Evolutionary conservation across 2,329 filamentous ascomycete genomes (phyloP).

Genomic region (Fusarium euwallaceae): DNA sequence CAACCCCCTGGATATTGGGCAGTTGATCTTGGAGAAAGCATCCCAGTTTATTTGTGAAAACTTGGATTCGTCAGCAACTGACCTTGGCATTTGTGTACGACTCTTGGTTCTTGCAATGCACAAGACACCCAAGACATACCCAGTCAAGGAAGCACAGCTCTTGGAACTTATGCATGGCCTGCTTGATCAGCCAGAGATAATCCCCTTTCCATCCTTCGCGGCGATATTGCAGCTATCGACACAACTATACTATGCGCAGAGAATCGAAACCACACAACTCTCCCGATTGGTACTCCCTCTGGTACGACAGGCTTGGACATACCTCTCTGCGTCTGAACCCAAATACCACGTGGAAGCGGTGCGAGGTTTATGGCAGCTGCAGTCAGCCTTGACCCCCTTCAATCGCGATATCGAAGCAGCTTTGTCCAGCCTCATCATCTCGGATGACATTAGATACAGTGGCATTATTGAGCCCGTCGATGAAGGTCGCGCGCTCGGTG

Average conservation of each 20-base stretch:
- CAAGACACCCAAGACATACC: slow-evolving; percentile 62
- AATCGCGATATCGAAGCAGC: slow-evolving; percentile 85
- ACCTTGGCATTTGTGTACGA: slow-evolving; percentile 69
- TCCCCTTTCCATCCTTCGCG: slow-evolving; percentile 69
- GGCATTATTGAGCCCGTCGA: slow-evolving; percentile 62
- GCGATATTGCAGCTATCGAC: slow-evolving; percentile 70
- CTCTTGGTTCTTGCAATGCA: slow-evolving; percentile 70
- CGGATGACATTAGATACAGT: slow-evolving; percentile 51
- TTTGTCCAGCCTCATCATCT: slow-evolving; percentile 77
- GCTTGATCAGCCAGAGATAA: slow-evolving; percentile 53
- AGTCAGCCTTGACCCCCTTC: slow-evolving; percentile 75
- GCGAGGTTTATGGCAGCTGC: slow-evolving; percentile 86
- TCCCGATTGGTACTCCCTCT: slow-evolving; percentile 76
- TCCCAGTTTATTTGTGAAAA: slow-evolving; percentile 63
- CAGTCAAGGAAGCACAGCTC: slow-evolving; percentile 60
- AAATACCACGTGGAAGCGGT: slow-evolving; percentile 97
- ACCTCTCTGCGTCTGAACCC: slow-evolving; percentile 83
- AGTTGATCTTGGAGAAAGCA: slow-evolving; percentile 73
- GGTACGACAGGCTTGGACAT: slow-evolving; percentile 81
- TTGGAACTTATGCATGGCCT: slow-evolving; percentile 65
- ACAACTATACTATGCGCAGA: slow-evolving; percentile 66
- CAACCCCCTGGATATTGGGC: slow-evolving; percentile 65
- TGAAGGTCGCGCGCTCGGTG: slow-evolving; percentile 76
- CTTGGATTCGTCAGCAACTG: slow-evolving; percentile 57
- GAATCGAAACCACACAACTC: slow-evolving; percentile 65